Evolutionary conservation across 805 yeast genomes (phyloP).

Genomic region (Jamesozyma spencerorum): DNA sequence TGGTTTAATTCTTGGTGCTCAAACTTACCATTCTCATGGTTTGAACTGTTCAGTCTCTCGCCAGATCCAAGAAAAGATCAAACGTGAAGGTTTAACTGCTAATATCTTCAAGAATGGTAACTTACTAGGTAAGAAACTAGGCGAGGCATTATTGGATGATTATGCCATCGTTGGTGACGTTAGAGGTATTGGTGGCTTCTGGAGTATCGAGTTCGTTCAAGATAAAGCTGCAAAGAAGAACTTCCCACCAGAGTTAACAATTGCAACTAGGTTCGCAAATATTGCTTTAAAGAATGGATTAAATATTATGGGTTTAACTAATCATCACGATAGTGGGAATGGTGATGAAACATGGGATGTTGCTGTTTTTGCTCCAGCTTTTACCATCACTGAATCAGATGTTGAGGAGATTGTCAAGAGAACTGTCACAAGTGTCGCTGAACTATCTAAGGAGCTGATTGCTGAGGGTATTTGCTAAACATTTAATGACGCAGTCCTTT

Average conservation of each 20-base stretch:
- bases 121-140: constrained; percentile 33
- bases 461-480: constrained; percentile 10
- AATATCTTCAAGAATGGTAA: constrained; percentile 39
- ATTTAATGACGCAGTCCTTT: too few species aligned
- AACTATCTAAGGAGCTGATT: constrained; percentile 12
- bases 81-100: constrained; percentile 28
- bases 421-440: constrained; percentile 33
- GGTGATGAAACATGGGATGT: constrained; percentile 30
- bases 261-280: constrained; percentile 31
- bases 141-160: constrained; percentile 27
- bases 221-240: constrained; percentile 43
- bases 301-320: constrained; percentile 37
- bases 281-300: constrained; percentile 39
- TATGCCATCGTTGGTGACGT: constrained; percentile 44
- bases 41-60: constrained; percentile 40
- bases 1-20: constrained; percentile 37
- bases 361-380: constrained; percentile 41
- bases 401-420: constrained; percentile 36
- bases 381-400: constrained; percentile 35
- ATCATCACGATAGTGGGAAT: constrained; percentile 33
- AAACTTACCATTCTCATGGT: constrained; percentile 43
- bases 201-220: constrained; percentile 49
- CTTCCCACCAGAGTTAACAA: constrained; percentile 31
- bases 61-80: constrained; percentile 38
- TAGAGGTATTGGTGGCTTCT: constrained; percentile 55